phyloP scores from a whole-genome alignment of 805 yeast species.

The Saturnispora sanitii region DNA sequence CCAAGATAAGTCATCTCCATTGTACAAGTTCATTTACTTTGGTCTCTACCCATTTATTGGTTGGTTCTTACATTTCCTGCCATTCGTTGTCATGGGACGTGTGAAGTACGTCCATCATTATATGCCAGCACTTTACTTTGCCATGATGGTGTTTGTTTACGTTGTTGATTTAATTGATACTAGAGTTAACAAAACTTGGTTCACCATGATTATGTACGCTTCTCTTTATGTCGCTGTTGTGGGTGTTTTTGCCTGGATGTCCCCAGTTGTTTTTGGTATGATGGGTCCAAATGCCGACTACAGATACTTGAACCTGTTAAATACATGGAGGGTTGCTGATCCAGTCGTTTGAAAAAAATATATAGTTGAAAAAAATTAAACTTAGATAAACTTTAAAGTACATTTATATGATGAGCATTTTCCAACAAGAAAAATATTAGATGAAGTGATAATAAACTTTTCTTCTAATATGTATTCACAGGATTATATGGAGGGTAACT shows the following conservation, averaged over 20 bases:
- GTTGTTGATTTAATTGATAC: slow-evolving; percentile 35
- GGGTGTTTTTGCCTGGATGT: slow-evolving; percentile 48
- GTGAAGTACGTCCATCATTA: slow-evolving; percentile 96
- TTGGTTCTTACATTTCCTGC: slow-evolving; percentile 82
- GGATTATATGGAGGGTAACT: slow-evolving; percentile 18
- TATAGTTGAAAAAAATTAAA: no score
- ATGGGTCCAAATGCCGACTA: slow-evolving; percentile 39
- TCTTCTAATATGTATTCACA: slow-evolving; percentile 15
- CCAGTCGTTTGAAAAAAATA: no score
- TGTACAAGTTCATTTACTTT: slow-evolving; percentile 38
- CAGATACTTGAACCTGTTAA: slow-evolving; percentile 42
- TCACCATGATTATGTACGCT: slow-evolving; percentile 31
- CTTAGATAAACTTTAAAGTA: background rate
- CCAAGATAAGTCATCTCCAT: slow-evolving; percentile 6
- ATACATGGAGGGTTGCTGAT: slow-evolving; percentile 39
- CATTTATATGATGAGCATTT: slow-evolving; percentile 1
- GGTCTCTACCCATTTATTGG: slow-evolving; percentile 83
- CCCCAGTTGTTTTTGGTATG: slow-evolving; percentile 80
- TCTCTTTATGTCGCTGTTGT: slow-evolving; percentile 41
- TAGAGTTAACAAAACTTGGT: slow-evolving; percentile 16
- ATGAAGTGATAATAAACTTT: background rate
- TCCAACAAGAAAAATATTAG: background rate
- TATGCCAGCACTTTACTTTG: slow-evolving; percentile 90
- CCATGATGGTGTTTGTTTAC: slow-evolving; percentile 66
- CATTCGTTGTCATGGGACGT: slow-evolving; percentile 89